Evolutionary conservation across 2,329 filamentous ascomycete species (phyloP).

Genomic region (Fusarium continuum): DNA sequence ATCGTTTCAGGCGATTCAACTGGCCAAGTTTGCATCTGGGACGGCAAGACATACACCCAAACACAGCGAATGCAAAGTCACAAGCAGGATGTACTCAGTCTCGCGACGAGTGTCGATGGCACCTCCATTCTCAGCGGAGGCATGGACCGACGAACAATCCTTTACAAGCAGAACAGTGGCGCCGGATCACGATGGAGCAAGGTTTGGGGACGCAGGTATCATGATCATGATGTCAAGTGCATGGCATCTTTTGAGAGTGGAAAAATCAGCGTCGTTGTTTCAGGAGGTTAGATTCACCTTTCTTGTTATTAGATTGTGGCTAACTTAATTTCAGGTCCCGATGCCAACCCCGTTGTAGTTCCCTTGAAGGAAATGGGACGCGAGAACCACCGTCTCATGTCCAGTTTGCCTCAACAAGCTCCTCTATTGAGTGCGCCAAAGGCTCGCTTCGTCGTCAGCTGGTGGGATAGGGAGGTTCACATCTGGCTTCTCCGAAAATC

Average conservation of each 20-base stretch:
- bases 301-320: neutral
- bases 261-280: slow-evolving; percentile 85
- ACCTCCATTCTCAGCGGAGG: slow-evolving; percentile 86
- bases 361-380: slow-evolving; percentile 77
- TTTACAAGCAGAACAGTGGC: slow-evolving; percentile 75
- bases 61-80: slow-evolving; percentile 87
- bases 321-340: slow-evolving; percentile 69
- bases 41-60: slow-evolving; percentile 90
- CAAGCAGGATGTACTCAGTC: slow-evolving; percentile 87
- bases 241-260: slow-evolving; percentile 90
- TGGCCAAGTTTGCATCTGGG: slow-evolving; percentile 92
- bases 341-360: slow-evolving; percentile 82
- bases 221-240: slow-evolving; percentile 93
- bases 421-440: slow-evolving; percentile 77
- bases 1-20: slow-evolving; percentile 96
- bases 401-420: slow-evolving; percentile 83
- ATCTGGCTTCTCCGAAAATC: slow-evolving; percentile 73
- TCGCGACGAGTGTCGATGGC: slow-evolving; percentile 84
- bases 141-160: slow-evolving; percentile 86
- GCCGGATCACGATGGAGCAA: slow-evolving; percentile 80
- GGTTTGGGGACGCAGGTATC: slow-evolving; percentile 84
- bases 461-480: slow-evolving; percentile 89
- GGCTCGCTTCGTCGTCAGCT: slow-evolving; percentile 82
- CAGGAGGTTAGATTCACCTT: slow-evolving; percentile 75
- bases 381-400: slow-evolving; percentile 84